phyloP scores from a whole-genome alignment of 768 basidiomycete species.

The Xanthoconium purpureum region DNA sequence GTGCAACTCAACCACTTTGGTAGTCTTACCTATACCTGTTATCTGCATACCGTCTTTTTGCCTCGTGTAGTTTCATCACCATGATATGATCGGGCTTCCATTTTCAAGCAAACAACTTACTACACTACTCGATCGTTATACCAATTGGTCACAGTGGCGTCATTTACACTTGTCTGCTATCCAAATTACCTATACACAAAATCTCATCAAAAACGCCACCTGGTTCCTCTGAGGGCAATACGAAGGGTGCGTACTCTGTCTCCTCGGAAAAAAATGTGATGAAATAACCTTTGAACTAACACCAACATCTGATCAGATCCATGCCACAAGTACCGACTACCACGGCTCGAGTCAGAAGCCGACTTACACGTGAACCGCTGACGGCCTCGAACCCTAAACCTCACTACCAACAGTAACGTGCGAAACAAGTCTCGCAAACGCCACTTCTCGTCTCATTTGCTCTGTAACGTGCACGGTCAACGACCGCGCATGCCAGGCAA shows the following conservation, averaged over 20 bases:
- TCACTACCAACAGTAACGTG: conserved; percentile 31
- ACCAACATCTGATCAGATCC: conserved; percentile 16
- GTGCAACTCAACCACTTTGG: conserved; percentile 6
- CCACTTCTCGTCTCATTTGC: conserved; percentile 26
- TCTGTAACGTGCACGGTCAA: conserved; percentile 42
- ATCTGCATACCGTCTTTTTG: not conserved
- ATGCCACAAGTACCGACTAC: conserved; percentile 5
- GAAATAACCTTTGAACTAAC: not conserved
- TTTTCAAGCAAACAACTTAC: conserved; percentile 2
- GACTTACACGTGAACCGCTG: not conserved
- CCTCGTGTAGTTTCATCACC: conserved; percentile 2
- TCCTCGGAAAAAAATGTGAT: conserved; percentile 16
- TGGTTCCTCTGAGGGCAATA: not conserved
- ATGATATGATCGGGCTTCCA: conserved; percentile 1
- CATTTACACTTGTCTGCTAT: conserved; percentile 4
- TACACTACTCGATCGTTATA: not conserved
- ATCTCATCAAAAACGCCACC: conserved; percentile 19
- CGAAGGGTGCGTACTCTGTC: not conserved
- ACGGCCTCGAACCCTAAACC: not conserved
- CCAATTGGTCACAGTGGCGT: conserved; percentile 17
- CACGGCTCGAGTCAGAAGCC: conserved; percentile 9
- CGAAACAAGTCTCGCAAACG: conserved; percentile 33
- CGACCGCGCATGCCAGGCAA: conserved; percentile 50
- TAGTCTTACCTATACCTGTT: not conserved
- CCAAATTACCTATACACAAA: not conserved